These are phyloP conservation scores for Tremella yokohamensis DNA, from an alignment of 768 basidiomycete species.

Conservation along the genomic window DNA sequence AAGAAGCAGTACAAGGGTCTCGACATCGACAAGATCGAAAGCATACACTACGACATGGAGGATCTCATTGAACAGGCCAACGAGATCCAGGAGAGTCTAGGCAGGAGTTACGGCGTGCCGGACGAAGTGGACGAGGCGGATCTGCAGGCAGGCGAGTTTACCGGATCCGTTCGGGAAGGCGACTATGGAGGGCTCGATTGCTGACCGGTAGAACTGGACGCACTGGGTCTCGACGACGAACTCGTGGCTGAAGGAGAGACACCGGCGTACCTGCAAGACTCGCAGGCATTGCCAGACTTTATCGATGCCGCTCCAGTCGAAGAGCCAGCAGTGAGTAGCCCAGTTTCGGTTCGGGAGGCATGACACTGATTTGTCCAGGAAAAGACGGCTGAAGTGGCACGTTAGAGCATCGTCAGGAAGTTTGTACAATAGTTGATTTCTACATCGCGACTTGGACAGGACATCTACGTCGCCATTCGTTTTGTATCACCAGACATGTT, in stretches of 20 bases:
- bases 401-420: too few species aligned
- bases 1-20: conserved; percentile 96
- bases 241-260: conserved; percentile 76
- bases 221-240: conserved; percentile 69
- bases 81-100: conserved; percentile 92
- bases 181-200: neutral
- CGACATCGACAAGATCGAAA: conserved; percentile 98
- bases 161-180: neutral
- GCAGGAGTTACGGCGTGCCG: conserved; percentile 89
- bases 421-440: too few species aligned
- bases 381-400: too few species aligned
- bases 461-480: too few species aligned
- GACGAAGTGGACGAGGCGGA: conserved; percentile 98
- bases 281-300: conserved; percentile 87
- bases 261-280: conserved; percentile 72
- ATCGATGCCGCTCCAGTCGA: conserved; percentile 82
- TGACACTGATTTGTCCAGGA: too few species aligned
- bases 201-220: conserved; percentile 72
- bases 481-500: too few species aligned
- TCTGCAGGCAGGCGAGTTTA: conserved; percentile 75
- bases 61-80: conserved; percentile 94
- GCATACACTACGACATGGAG: conserved; percentile 96
- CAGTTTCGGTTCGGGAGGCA: neutral
- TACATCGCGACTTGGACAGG: too few species aligned
- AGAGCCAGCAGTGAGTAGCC: conserved; percentile 32